Evolutionary conservation across 2,329 filamentous ascomycete genomes (phyloP), one percentile per base, ranked within the genome.

Genomic region (Sporothrix brunneoviolacea): DNA sequence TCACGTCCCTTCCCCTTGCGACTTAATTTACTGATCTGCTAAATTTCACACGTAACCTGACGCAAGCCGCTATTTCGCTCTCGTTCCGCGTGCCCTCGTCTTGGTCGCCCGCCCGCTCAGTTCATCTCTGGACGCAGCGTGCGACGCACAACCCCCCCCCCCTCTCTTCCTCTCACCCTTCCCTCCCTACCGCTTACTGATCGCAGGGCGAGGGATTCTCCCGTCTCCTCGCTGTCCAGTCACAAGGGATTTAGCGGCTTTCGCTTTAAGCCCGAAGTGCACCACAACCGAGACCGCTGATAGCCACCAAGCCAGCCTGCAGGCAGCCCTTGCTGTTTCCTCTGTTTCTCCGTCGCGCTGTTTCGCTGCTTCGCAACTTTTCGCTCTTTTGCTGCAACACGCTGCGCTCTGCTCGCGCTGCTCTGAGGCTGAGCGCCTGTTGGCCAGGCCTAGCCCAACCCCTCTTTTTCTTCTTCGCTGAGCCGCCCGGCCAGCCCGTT

Each of bases 111-210:
- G 36, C 27, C 18, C 24, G 18, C 22, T 48, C n/a, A n/a, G n/a
- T n/a, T n/a, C n/a, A n/a, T n/a, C n/a, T n/a, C n/a, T n/a, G n/a
- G n/a, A n/a, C n/a, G n/a, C n/a, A n/a, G n/a, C n/a, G n/a, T 48
- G 36, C 32, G 43, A 33, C 37, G 36, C 36, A 39, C 37, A 39
- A 40, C 13, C 46, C 27, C 36, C 19, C 13, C 18, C 15, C 43
- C 42, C 19, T 16, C 35, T 47, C 22, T 8, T 52, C 21, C 27
- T 28, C 21, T 22, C 22, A 35, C 13, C 32, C 39, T 42, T n/a
- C 6, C 6, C 38, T 16, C 30, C 32, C 33, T 44, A 39, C 37
- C 24, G 52, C 52, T 54, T 51, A 48, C 48, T 54, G 52, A 54
- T 54, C 39, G 37, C 24, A 33, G 43, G 38, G n/a, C n/a, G n/a